Percentiles rank a stretch among this genome's conserved stretches.
phyloP scores from a whole-genome alignment of 768 basidiomycete genomes.

The Boletus tylopilopsis region DNA sequence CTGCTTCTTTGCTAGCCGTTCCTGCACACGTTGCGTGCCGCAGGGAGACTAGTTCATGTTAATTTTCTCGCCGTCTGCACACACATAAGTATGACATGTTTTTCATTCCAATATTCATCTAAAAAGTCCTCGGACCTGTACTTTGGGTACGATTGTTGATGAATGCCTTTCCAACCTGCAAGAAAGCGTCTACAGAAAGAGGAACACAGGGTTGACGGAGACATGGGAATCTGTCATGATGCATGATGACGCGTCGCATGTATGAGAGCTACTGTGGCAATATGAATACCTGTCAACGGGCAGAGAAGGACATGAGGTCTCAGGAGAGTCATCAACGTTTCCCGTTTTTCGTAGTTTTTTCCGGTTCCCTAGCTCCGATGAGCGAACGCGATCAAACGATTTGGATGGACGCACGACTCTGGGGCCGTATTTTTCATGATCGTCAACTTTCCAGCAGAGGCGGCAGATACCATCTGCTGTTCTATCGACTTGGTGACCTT shows the following conservation, averaged over 20 bases:
- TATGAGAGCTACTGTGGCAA: conserved; percentile 3
- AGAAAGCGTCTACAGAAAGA: neutral
- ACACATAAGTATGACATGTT: conserved; percentile 21
- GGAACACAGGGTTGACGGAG: neutral
- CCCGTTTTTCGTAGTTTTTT: conserved; percentile 14
- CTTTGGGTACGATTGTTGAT: neutral
- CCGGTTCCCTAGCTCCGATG: conserved; percentile 17
- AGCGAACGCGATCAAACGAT: neutral
- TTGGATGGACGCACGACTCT: conserved; percentile 22
- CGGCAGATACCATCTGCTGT: conserved; percentile 84
- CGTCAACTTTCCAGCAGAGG: conserved; percentile 84
- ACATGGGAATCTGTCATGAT: neutral
- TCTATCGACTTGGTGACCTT: conserved; percentile 94
- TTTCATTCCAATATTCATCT: conserved; percentile 3
- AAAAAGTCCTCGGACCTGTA: conserved; percentile 2
- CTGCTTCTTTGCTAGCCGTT: conserved; percentile 6
- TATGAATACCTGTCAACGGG: conserved; percentile 1
- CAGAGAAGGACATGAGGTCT: conserved; percentile 5
- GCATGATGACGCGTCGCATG: neutral
- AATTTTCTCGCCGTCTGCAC: conserved; percentile 13
- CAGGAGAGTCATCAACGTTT: conserved; percentile 15
- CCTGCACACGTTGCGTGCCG: conserved; percentile 14
- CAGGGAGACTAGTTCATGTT: conserved; percentile 14
- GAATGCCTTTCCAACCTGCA: neutral
- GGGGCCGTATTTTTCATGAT: conserved; percentile 75